These are phyloP conservation scores for Xylariaceae sp. DNA, from an alignment of 2,329 filamentous ascomycete genomes.

Conservation along the genomic window DNA sequence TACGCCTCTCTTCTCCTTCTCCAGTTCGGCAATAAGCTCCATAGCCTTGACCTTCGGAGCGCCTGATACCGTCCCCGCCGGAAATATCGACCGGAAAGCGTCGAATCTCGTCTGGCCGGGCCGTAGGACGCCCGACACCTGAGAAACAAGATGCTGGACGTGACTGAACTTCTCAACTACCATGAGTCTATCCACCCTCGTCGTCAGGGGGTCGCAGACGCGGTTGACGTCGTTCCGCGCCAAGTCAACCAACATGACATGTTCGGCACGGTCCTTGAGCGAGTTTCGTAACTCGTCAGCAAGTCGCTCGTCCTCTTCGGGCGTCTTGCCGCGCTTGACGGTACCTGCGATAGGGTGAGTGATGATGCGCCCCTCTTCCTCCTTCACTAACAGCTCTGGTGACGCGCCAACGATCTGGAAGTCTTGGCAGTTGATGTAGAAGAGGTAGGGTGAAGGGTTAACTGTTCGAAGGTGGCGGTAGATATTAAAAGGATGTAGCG, in stretches of 20 bases:
- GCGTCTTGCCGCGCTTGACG: slow-evolving; percentile 79
- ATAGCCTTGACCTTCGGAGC: slow-evolving; percentile 96
- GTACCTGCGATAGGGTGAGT: slow-evolving; percentile 98
- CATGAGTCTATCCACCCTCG: slow-evolving; percentile 92
- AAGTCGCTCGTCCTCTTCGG: slow-evolving; percentile 79
- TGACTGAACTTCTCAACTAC: slow-evolving; percentile 93
- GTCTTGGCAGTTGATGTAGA: slow-evolving; percentile 88
- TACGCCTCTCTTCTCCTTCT: slow-evolving; percentile 89
- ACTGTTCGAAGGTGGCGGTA: slow-evolving; percentile 96
- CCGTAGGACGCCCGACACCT: slow-evolving; percentile 89
- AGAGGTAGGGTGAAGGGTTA: slow-evolving; percentile 96
- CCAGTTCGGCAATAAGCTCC: slow-evolving; percentile 94
- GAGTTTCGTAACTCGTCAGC: slow-evolving; percentile 76
- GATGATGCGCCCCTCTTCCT: slow-evolving; percentile 82
- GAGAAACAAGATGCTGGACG: slow-evolving; percentile 94
- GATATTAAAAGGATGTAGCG: slow-evolving; percentile 95
- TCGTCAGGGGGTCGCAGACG: slow-evolving; percentile 87
- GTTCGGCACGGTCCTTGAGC: slow-evolving; percentile 89
- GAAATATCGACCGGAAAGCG: slow-evolving; percentile 95
- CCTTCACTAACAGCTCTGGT: slow-evolving; percentile 92
- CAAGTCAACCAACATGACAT: slow-evolving; percentile 97
- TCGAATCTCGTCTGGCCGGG: slow-evolving; percentile 87
- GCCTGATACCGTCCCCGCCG: slow-evolving; percentile 91
- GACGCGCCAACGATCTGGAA: slow-evolving; percentile 96
- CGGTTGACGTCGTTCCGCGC: slow-evolving; percentile 96